Conservation (phyloP, 495 filamentous ascomycete species). For the Aspergillus carlsbadensis region DNA sequence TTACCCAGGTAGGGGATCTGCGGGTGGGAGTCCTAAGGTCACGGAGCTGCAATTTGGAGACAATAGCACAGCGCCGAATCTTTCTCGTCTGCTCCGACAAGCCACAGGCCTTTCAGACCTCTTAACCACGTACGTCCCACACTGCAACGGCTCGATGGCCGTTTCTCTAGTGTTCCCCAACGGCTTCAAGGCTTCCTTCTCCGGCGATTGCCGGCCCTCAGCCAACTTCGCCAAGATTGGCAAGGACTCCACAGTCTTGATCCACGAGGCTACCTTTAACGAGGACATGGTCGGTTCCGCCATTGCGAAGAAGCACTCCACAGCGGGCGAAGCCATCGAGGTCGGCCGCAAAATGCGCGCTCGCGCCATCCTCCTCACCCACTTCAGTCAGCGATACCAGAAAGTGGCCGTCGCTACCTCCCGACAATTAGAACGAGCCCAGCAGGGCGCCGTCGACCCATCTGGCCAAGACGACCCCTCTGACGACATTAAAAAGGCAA, state of each 20-base stretch:
- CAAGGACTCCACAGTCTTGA: constrained; percentile 69
- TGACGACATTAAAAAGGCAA: not conserved
- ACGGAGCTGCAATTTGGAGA: constrained; percentile 25
- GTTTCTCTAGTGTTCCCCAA: constrained; percentile 72
- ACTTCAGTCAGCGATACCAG: constrained; percentile 95
- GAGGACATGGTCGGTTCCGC: constrained; percentile 78
- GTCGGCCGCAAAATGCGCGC: constrained; percentile 78
- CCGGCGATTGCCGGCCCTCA: constrained; percentile 86
- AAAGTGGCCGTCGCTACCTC: constrained; percentile 53
- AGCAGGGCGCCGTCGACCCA: constrained; percentile 1
- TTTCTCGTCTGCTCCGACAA: constrained; percentile 35
- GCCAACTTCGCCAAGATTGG: constrained; percentile 67
- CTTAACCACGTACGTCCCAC: constrained; percentile 61
- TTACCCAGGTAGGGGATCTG: constrained; percentile 21
- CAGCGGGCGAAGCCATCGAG: constrained; percentile 76
- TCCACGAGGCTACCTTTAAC: constrained; percentile 96
- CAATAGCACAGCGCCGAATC: constrained; percentile 22
- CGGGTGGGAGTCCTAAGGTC: constrained; percentile 4
- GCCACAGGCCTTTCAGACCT: constrained; percentile 46
- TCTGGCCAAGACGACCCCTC: not conserved
- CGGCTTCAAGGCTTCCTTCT: constrained; percentile 86
- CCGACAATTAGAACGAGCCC: constrained; percentile 20
- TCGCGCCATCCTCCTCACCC: constrained; percentile 74
- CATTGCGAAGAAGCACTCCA: constrained; percentile 84
- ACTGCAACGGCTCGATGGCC: constrained; percentile 78